Evolutionary conservation across 306 rosid genomes (phyloP), one percentile per base, ranked within the genome.

Genomic region (Hippophae rhamnoides): DNA sequence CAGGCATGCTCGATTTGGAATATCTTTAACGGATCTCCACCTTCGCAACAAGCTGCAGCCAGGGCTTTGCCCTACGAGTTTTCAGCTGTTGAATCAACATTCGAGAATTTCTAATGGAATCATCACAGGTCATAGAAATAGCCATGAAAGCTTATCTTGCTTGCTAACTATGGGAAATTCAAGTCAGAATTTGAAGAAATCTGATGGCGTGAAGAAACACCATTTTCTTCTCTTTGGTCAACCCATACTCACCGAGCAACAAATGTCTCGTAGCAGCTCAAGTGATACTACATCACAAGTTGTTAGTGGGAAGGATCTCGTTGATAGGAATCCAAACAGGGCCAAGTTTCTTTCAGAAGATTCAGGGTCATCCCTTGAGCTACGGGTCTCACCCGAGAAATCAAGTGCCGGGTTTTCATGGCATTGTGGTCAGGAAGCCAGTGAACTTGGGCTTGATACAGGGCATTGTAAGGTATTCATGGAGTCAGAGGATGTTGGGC

Each of bases 1-100:
- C 99, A 92, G 99, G 99, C 99, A 92, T 83, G 79, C 99, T 84
- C 99, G 82, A 81, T 79, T 85, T 79, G 95, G 98, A 78, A 70
- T 78, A 74, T 76, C 98, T 81, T 74, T 85, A 13, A 76, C 87
- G 62, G 86, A 85, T 85, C 78, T 87, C 84, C 88, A 83, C 79
- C 81, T 75, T 62, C 71, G 73, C 76, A 76, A 64, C 68, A 87
- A 81, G 76, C 76, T 79, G 64, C 93, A 85, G 72, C 58, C 81
- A 41, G 98, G 87, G 79, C 80, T 78, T 75, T 69, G 82, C 69
- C 85, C 86, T 10, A 69, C 89, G 69, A 67, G 66, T 65, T 58
- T 75, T 60, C 85, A 62, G 66, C 74, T 52, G 64, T 66, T 64
- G 18, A 62, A 84, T 74, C 57, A 82, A 13, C 81, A 75, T 47